Evolutionary conservation across 306 rosid species (phyloP), one percentile per base, ranked within the genome.

Genomic region (Lupinus albus): DNA sequence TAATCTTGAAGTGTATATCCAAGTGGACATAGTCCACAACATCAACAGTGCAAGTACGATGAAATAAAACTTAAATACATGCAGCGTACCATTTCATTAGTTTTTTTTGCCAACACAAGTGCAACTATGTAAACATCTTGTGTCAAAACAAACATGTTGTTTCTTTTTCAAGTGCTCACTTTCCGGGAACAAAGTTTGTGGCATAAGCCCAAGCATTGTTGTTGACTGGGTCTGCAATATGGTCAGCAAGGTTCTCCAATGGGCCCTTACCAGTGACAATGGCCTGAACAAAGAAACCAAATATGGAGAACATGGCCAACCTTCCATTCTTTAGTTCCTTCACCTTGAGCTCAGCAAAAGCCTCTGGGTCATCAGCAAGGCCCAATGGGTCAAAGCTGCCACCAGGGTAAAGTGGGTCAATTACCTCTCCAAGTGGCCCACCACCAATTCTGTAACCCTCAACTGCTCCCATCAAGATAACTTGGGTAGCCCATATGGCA

Each of bases 131-230:
- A 30, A 2, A 30, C 35, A 30, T 3, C 35, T 30, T 30, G 0
- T 30, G 35, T 86, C 58, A 45, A 50, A 47, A 47, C 41, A 12
- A 73, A 52, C 71, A 58, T 45, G 1, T 12, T 36, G 42, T 36
- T 36, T 36, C 5, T 0, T 30, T 25, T 5, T 15, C 35, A 7
- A 3, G 10, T 11, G 10, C 75, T 92, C 88, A 89, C 85, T 93
- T 93, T 77, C 97, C 98, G n/a, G 98, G 97, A 17, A 82, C 97
- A 60, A 93, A 89, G 87, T 93, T 93, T 41, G 97, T 86, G 77
- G 98, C 96, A 6, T 67, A 89, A 4, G 95, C 80, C 97, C 97
- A 93, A 0, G 97, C 98, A 8, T 89, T 89, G 96, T 93, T 89
- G 91, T 85, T 88, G 3, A 93, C 96, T 12, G 98, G 98, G 82